Conservation (phyloP, 495 filamentous ascomycete genomes). For the Tricharina praecox region DNA sequence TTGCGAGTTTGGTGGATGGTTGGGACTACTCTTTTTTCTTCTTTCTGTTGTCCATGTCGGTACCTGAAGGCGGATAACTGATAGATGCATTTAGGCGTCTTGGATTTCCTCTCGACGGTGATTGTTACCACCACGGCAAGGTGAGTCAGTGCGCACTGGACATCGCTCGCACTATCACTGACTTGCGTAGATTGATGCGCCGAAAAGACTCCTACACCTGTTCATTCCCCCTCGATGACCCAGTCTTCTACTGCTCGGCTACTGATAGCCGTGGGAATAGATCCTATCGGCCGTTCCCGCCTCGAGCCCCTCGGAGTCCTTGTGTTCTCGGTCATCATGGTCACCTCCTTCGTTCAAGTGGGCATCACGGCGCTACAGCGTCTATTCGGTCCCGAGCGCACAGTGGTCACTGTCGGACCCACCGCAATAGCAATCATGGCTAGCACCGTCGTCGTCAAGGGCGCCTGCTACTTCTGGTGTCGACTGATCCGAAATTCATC, state of each 20-base stretch:
- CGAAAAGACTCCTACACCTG: background rate
- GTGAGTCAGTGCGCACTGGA: conserved; percentile 1
- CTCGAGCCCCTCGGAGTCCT: conserved; percentile 68
- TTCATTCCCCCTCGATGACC: too few relatives aligned
- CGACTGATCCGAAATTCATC: conserved; percentile 73
- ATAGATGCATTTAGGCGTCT: conserved; percentile 40
- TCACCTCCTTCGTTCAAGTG: conserved; percentile 78
- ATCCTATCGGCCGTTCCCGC: conserved; percentile 61
- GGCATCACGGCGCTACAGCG: conserved; percentile 52
- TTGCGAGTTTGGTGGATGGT: conserved; percentile 69
- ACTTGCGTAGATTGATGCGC: background rate
- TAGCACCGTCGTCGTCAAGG: conserved; percentile 64
- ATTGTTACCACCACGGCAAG: conserved; percentile 72
- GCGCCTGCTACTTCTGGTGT: conserved; percentile 78
- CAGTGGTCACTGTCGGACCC: conserved; percentile 52
- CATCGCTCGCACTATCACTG: background rate
- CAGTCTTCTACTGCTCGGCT: too few relatives aligned
- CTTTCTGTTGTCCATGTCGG: too few relatives aligned
- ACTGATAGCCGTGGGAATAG: too few relatives aligned
- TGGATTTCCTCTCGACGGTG: conserved; percentile 73
- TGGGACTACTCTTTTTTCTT: background rate
- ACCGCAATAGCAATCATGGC: conserved; percentile 69
- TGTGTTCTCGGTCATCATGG: conserved; percentile 69
- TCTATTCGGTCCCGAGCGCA: conserved; percentile 45
- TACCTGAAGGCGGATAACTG: background rate